Evolutionary conservation across 805 yeast species (phyloP).

Genomic region (Candida sithepensis): DNA sequence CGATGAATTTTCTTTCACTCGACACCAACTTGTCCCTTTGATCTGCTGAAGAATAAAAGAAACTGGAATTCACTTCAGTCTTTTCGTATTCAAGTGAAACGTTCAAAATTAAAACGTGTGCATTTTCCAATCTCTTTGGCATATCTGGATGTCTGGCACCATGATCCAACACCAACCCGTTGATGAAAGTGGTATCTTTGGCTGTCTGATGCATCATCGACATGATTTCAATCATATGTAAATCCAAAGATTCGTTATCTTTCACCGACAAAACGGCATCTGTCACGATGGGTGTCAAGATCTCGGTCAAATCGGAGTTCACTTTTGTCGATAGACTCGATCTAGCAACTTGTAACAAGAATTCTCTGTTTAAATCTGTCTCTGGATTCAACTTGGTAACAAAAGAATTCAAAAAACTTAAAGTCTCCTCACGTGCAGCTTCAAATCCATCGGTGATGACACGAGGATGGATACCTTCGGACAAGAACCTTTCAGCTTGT

Average conservation of each 20-base stretch:
- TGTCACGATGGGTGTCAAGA: constrained; percentile 89
- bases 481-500: constrained; percentile 88
- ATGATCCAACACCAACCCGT: constrained; percentile 92
- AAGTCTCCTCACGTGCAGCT: constrained; percentile 71
- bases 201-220: constrained; percentile 93
- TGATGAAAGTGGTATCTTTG: constrained; percentile 75
- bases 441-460: constrained; percentile 95
- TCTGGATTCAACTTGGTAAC: constrained; percentile 41
- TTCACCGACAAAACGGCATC: constrained; percentile 88
- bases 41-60: constrained; percentile 90
- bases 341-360: constrained; percentile 86
- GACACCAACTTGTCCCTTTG: constrained; percentile 94
- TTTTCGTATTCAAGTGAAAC: constrained; percentile 96
- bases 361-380: constrained; percentile 71
- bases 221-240: constrained; percentile 98
- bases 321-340: constrained; percentile 88
- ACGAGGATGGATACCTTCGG: constrained; percentile 96
- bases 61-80: constrained; percentile 95
- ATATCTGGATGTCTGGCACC: constrained; percentile 99
- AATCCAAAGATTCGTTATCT: constrained; percentile 55
- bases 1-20: constrained; percentile 90
- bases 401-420: constrained; percentile 66
- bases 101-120: constrained; percentile 80
- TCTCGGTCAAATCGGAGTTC: constrained; percentile 67
- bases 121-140: constrained; percentile 87